phyloP scores from a whole-genome alignment of 495 filamentous ascomycete genomes.

The Rusavskia elegans region DNA sequence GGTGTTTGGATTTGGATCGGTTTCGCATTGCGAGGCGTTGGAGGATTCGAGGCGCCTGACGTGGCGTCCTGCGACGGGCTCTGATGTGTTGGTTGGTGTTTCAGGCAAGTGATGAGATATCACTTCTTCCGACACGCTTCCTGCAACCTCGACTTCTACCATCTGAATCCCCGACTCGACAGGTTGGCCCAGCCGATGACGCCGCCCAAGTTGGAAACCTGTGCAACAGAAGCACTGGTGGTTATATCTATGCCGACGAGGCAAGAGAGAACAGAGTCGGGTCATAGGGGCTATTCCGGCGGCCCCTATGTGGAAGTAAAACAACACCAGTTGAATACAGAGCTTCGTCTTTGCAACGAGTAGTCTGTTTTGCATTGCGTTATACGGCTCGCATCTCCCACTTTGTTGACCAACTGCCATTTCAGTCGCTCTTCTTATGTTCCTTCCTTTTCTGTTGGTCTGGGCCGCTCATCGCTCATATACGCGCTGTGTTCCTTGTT shows the following conservation, averaged over 20 bases:
- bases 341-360: not conserved
- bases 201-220: not conserved
- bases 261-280: not conserved
- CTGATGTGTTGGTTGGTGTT: not conserved
- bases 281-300: not conserved
- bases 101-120: not conserved
- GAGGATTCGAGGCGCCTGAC: not conserved
- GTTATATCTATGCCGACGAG: too few species aligned
- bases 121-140: not conserved
- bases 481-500: not conserved
- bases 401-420: not conserved
- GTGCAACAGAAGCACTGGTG: not conserved
- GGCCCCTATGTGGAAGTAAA: not conserved
- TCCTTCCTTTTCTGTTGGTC: not conserved
- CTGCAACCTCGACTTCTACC: not conserved
- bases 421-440: not conserved
- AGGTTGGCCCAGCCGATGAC: not conserved
- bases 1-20: not conserved
- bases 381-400: not conserved
- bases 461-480: not conserved
- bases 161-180: not conserved
- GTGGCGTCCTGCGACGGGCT: not conserved
- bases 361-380: not conserved
- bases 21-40: not conserved
- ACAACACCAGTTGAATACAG: not conserved